phyloP scores from a whole-genome alignment of 2,329 filamentous ascomycete species.

The Endothia cerciana region DNA sequence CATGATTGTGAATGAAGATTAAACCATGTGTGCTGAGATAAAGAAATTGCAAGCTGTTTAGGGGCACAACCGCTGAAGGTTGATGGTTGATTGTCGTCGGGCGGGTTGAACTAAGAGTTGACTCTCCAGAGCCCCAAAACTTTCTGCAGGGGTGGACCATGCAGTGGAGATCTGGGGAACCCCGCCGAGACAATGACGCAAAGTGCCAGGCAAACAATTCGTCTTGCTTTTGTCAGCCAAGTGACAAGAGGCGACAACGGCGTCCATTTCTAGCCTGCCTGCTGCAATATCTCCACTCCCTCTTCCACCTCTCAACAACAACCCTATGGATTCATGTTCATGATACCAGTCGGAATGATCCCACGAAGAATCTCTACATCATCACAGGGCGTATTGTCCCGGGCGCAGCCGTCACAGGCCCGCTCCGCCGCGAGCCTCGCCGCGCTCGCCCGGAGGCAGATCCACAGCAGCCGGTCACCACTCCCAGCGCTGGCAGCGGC shows the following conservation, averaged over 20 bases:
- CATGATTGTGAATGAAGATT: constrained; percentile 2
- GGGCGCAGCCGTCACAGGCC: constrained; percentile 28
- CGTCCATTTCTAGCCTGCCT: neutral
- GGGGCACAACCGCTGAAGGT: neutral
- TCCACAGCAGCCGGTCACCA: constrained; percentile 32
- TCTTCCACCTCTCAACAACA: neutral
- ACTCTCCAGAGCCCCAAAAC: constrained; percentile 2
- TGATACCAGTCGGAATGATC: constrained; percentile 13
- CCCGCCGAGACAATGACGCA: constrained; percentile 23
- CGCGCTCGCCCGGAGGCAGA: constrained; percentile 37
- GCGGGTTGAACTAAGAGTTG: neutral
- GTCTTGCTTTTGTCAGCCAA: constrained; percentile 17
- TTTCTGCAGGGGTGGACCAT: constrained; percentile 12
- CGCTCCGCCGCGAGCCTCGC: constrained; percentile 27
- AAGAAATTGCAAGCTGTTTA: neutral
- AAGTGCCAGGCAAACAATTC: constrained; percentile 22
- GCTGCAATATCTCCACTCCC: neutral
- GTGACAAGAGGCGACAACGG: neutral
- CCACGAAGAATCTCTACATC: constrained; percentile 16
- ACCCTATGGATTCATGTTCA: constrained; percentile 3
- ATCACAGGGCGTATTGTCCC: constrained; percentile 25
- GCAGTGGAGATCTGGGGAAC: constrained; percentile 6
- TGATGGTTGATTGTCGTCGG: neutral
- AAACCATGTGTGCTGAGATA: neutral
- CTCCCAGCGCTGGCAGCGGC: constrained; percentile 34